Percentiles rank a stretch among this genome's conserved stretches.
phyloP scores from a whole-genome alignment of 1,139 yeast species.

The Candida buenavistaensis region DNA sequence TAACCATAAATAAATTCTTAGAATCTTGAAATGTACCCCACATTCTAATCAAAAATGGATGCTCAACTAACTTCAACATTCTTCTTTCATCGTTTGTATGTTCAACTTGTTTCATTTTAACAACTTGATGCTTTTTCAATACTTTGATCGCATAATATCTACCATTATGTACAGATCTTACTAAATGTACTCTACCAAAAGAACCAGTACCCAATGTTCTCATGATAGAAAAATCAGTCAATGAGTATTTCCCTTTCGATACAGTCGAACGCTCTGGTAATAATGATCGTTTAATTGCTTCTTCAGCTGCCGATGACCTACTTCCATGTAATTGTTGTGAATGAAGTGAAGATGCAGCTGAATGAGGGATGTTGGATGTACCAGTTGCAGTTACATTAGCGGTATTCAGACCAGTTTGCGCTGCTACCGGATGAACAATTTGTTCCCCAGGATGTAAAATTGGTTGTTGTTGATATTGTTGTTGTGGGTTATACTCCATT shows the following conservation, averaged over 20 bases:
- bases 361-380: slow-evolving; percentile 11
- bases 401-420: slow-evolving; percentile 14
- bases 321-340: slow-evolving; percentile 8
- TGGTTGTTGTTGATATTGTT: background rate
- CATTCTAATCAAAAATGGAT: slow-evolving; percentile 61
- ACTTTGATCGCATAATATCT: slow-evolving; percentile 62
- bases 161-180: slow-evolving; percentile 58
- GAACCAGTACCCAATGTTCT: slow-evolving; percentile 63
- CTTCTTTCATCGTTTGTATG: slow-evolving; percentile 64
- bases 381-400: slow-evolving; percentile 13
- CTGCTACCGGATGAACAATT: slow-evolving; percentile 13
- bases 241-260: slow-evolving; percentile 56
- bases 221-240: slow-evolving; percentile 53
- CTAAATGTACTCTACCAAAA: slow-evolving; percentile 63
- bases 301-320: slow-evolving; percentile 20
- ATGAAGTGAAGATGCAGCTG: slow-evolving; percentile 5
- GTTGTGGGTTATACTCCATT: slow-evolving; percentile 4
- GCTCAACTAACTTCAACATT: slow-evolving; percentile 56
- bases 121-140: slow-evolving; percentile 57
- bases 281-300: slow-evolving; percentile 31
- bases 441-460: slow-evolving; percentile 17
- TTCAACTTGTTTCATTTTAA: slow-evolving; percentile 62
- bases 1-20: slow-evolving; percentile 56
- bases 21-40: slow-evolving; percentile 67
- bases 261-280: slow-evolving; percentile 36